Evolutionary conservation across 2,329 filamentous ascomycete species (phyloP), one percentile per base, ranked within the genome.

Genomic region (Neopestalotiopsis sp.): DNA sequence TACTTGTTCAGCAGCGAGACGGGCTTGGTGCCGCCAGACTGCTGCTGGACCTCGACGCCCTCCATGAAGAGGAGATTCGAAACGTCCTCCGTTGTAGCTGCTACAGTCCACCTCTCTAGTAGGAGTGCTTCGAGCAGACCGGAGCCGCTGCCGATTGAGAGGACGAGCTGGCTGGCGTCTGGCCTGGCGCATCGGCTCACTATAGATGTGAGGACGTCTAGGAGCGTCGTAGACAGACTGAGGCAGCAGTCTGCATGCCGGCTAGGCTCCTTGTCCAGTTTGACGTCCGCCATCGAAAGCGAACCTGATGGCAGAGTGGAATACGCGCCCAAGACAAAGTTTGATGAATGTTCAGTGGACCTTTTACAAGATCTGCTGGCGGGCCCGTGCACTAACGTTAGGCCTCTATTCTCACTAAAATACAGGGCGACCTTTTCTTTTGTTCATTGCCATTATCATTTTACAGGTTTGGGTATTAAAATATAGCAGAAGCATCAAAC

Each of bases 81-180:
- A 20, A 10, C 45, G 14, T 1, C 45, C 4, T 49, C 12, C 14
- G 13, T 34, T n/a, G 13, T n/a, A 3, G 2, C n/a, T n/a, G 56
- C 24, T 10, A 30, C 32, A 28, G 24, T 28, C 42, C 63, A 30
- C 4, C 72, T 32, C 52, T 56, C 24, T 12, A 58, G 71, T 1
- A 74, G 65, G 7, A 72, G 70, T 24, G 67, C 67, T 45, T 73
- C 72, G 9, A 74, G 62, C 1, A 74, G 69, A 5, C 72, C 72
- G 4, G 69, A 72, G 34, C 72, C 72, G 61, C 72, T 73, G 14
- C 72, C 72, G 10, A 74, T 65, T 1, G 72, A 74, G 45, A 74
- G 71, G 24, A 74, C 4, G n/a, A 74, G 68, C 14, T 7, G 24
- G n/a, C 14, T 34, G 28, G 59, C 9, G 9, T 52, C 30, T 28